Evolutionary conservation across 371 early-diverging fungal species (phyloP).

Genomic region (Fennellomyces sp.): DNA sequence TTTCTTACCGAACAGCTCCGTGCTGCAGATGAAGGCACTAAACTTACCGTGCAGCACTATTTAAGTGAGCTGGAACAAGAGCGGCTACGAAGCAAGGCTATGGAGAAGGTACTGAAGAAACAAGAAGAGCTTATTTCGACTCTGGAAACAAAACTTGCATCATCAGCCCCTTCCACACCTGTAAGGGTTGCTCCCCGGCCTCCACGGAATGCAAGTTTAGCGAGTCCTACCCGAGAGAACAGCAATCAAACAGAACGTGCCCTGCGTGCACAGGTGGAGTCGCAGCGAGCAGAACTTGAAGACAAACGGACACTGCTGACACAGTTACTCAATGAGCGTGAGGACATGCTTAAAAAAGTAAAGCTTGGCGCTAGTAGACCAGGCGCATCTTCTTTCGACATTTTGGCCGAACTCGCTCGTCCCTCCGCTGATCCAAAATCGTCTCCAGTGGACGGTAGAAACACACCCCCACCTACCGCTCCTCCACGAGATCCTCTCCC

Average conservation of each 20-base stretch:
- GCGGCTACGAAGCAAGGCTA: constrained; percentile 21
- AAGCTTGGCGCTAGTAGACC: constrained; percentile 3
- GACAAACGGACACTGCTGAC: constrained; percentile 33
- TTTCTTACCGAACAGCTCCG: constrained; percentile 25
- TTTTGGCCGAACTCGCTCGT: constrained; percentile 29
- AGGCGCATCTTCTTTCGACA: constrained; percentile 32
- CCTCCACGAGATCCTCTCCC: constrained; percentile 35
- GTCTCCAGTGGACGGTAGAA: neutral
- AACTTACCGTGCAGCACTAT: constrained; percentile 37
- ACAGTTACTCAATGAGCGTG: constrained; percentile 41
- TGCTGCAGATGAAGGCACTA: constrained; percentile 34
- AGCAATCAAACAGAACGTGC: neutral
- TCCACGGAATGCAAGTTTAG: constrained; percentile 10
- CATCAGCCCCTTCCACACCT: neutral
- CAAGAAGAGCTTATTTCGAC: constrained; percentile 45
- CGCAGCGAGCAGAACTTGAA: constrained; percentile 41
- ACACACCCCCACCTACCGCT: constrained; percentile 27
- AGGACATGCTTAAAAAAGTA: constrained; percentile 23
- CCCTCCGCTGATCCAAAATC: neutral
- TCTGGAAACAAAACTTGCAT: constrained; percentile 31
- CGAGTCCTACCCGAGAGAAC: constrained; percentile 1
- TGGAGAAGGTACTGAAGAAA: constrained; percentile 32
- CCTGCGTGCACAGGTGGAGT: constrained; percentile 35
- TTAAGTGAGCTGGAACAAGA: constrained; percentile 36
- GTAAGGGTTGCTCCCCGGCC: neutral